Conservation (phyloP, 352 stramenopile species). For the Blastocystis sp. region DNA sequence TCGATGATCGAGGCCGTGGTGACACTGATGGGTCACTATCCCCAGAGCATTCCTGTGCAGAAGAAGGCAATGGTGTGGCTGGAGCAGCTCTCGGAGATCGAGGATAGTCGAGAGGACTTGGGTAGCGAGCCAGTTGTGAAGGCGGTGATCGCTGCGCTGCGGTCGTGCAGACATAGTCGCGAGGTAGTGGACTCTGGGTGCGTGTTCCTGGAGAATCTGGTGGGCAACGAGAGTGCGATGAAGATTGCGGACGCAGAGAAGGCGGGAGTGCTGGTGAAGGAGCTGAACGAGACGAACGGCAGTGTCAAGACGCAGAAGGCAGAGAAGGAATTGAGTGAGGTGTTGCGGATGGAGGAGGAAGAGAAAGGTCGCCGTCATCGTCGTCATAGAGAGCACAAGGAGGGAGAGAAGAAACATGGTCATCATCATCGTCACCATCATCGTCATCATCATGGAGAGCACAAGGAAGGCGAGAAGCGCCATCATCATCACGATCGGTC, state of each 20-base stretch:
- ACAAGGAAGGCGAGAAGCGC: not conserved
- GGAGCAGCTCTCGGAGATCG: not conserved
- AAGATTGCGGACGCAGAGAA: conserved; percentile 2
- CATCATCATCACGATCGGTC: not conserved
- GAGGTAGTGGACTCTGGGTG: not conserved
- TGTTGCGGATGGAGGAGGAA: not conserved
- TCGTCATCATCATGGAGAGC: not conserved
- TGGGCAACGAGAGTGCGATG: not conserved
- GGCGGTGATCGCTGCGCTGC: not conserved
- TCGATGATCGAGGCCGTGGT: not conserved
- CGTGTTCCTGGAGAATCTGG: not conserved
- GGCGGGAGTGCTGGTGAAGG: not conserved
- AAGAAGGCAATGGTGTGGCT: not conserved
- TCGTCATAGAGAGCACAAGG: not conserved
- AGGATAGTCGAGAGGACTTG: not conserved
- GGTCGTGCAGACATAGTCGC: not conserved
- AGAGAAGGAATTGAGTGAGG: not conserved
- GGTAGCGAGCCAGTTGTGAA: not conserved
- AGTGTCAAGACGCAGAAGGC: conserved; percentile 1
- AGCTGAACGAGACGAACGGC: not conserved
- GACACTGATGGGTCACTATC: not conserved
- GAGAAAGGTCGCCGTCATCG: not conserved
- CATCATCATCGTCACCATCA: not conserved
- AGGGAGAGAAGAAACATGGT: conserved; percentile 31
- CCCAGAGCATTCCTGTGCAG: not conserved